Base-by-base conservation (phyloP, 768 basidiomycete genomes). In the Termitomyces titanicus region DNA sequence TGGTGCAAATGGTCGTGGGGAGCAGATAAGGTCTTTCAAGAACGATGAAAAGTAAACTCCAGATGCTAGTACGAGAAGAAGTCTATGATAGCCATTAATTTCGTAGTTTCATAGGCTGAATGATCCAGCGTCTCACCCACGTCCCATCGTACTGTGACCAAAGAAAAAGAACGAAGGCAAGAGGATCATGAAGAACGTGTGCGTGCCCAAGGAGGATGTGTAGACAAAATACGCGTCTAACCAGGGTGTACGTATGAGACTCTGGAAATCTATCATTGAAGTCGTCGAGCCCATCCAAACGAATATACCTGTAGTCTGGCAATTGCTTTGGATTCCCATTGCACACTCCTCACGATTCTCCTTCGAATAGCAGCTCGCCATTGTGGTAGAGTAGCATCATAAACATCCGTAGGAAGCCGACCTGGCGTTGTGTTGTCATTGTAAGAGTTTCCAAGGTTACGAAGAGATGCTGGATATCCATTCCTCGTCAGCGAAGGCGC, bases 151-250 rank as follows among this genome's bases (percentile, higher is more conserved):
- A 2, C 73, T 74, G 60, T 84, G 79, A 0, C 95, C 95, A 65
- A 96, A 97, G 77, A 94, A 98, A 64, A 89, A 96, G 58, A 92
- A 78, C 0, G 85, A 75, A 0, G 96, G 96, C 6, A 99, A 74
- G 57, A 89, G 80, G 31, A 84, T 82, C 88, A 96, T 92, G 79
- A 98, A 98, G 73, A 94, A 98, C 0, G 89, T 93, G 63, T 94
- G 93, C 0, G 91, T 92, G 11, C 81, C 93, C 10, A 92, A 74
- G 0, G 86, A 79, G 0, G 89, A 92, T 0, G 88, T 84, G 59
- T 94, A 88, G 31, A 94, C 82, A 65, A 95, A 94, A 64, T 92
- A 95, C 0, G 74, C 72, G 64, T 95, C 93, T 22, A 91, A 71
- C 77, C 80, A 85, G 2, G 87, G 80, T 5, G 75, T 76, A 6